These are phyloP conservation scores for Thermoascus crustaceus DNA, from an alignment of 2,329 filamentous ascomycete species.

Conservation along the genomic window DNA sequence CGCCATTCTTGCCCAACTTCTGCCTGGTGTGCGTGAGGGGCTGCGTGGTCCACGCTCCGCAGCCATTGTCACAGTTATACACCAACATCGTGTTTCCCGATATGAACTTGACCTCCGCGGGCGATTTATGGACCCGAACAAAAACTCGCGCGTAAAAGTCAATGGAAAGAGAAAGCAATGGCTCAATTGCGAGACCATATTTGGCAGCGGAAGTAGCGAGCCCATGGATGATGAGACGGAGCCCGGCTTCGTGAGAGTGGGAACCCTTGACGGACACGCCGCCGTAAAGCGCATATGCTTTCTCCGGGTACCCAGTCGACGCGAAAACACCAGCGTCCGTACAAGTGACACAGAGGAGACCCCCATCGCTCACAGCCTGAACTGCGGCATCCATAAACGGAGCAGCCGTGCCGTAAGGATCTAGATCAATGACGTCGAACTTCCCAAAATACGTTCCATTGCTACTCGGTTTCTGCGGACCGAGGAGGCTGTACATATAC, in stretches of 20 bases:
- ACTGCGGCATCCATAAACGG: constrained; percentile 88
- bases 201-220: constrained; percentile 72
- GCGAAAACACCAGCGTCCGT: constrained; percentile 95
- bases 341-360: constrained; percentile 88
- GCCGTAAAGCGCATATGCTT: constrained; percentile 88
- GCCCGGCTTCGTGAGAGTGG: constrained; percentile 79
- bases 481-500: constrained; percentile 76
- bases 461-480: constrained; percentile 30
- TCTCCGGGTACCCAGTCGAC: constrained; percentile 88
- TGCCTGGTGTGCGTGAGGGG: constrained; percentile 62
- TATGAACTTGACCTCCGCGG: constrained; percentile 79
- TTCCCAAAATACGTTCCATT: constrained; percentile 38
- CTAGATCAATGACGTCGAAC: constrained; percentile 93
- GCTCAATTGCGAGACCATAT: constrained; percentile 84
- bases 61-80: constrained; percentile 84
- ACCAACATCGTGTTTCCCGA: constrained; percentile 88
- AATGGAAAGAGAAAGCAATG: constrained; percentile 83
- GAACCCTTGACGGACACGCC: constrained; percentile 77
- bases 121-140: constrained; percentile 69
- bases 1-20: constrained; percentile 61
- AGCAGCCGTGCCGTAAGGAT: constrained; percentile 89
- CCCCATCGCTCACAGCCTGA: constrained; percentile 78
- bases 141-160: constrained; percentile 94
- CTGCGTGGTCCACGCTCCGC: constrained; percentile 85
- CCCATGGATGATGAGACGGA: constrained; percentile 77